Percentiles rank a stretch among this genome's conserved stretches.
Evolutionary conservation across 2,329 filamentous ascomycete species (phyloP).

Genomic region (Aspergillus flavus): DNA sequence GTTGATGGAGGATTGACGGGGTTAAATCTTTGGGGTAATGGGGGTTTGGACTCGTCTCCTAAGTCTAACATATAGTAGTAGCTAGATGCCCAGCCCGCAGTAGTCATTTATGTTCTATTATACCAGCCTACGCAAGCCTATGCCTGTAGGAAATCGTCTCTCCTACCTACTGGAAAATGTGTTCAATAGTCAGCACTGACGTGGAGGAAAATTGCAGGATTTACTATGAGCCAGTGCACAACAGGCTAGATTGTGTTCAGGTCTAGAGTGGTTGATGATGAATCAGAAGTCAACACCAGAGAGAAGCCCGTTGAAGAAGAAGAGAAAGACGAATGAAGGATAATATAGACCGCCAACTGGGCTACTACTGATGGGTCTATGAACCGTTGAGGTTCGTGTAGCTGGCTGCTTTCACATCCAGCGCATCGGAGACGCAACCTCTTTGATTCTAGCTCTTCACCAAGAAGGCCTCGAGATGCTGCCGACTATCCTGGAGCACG

Average conservation of each 20-base stretch:
- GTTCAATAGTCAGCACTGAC: background rate
- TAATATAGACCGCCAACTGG: too few species aligned
- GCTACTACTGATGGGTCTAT: too few species aligned
- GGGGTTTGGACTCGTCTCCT: background rate
- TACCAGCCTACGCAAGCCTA: background rate
- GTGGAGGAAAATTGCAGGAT: background rate
- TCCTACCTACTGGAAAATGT: background rate
- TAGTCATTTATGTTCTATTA: background rate
- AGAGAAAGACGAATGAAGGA: too few species aligned
- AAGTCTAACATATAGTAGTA: background rate
- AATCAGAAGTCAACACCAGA: too few species aligned
- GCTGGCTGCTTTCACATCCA: too few species aligned
- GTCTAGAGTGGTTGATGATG: background rate
- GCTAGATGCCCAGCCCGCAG: too few species aligned
- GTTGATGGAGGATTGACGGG: slow-evolving; percentile 2
- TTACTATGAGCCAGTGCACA: background rate
- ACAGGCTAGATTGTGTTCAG: background rate
- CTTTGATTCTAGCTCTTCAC: background rate
- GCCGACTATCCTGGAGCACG: background rate
- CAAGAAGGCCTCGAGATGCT: background rate
- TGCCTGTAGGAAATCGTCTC: background rate
- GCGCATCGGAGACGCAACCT: too few species aligned
- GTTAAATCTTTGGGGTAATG: background rate
- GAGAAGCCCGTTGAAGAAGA: too few species aligned
- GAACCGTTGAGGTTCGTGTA: too few species aligned